phyloP scores from a whole-genome alignment of 495 filamentous ascomycete genomes.

The Hyaloscypha hepaticicola region DNA sequence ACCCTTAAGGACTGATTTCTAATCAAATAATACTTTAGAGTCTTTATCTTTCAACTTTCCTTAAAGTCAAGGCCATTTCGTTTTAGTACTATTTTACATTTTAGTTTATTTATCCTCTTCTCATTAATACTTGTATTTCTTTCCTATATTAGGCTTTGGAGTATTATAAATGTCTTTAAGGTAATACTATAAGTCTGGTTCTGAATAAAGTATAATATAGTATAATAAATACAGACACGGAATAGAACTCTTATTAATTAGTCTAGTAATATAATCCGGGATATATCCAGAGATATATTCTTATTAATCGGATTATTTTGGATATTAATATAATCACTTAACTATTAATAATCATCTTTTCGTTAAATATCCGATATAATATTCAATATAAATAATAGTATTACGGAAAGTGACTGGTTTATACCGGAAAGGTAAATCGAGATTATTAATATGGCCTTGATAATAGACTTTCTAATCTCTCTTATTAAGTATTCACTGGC shows the following conservation, averaged over 20 bases:
- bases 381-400: slow-evolving; percentile 20
- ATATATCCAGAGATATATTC: slow-evolving; percentile 20
- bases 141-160: slow-evolving; percentile 16
- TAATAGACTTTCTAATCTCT: slow-evolving; percentile 27
- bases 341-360: slow-evolving; percentile 19
- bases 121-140: slow-evolving; percentile 17
- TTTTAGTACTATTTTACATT: slow-evolving; percentile 16
- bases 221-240: slow-evolving; percentile 14
- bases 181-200: slow-evolving; percentile 23
- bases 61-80: slow-evolving; percentile 21
- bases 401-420: slow-evolving; percentile 25
- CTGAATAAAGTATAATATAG: slow-evolving; percentile 19
- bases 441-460: slow-evolving; percentile 26
- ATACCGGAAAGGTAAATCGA: slow-evolving; percentile 26
- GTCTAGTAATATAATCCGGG: slow-evolving; percentile 12
- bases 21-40: slow-evolving; percentile 12
- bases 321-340: slow-evolving; percentile 13
- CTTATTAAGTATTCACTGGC: slow-evolving; percentile 19
- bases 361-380: slow-evolving; percentile 19
- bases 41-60: slow-evolving; percentile 20
- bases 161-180: slow-evolving; percentile 22
- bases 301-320: slow-evolving; percentile 15
- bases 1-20: slow-evolving; percentile 12
- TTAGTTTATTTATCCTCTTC: slow-evolving; percentile 18
- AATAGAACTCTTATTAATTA: background rate